Evolutionary conservation across 129 eudicot species (phyloP), one percentile per base, ranked within the genome.

Genomic region (Glebionis coronaria): DNA sequence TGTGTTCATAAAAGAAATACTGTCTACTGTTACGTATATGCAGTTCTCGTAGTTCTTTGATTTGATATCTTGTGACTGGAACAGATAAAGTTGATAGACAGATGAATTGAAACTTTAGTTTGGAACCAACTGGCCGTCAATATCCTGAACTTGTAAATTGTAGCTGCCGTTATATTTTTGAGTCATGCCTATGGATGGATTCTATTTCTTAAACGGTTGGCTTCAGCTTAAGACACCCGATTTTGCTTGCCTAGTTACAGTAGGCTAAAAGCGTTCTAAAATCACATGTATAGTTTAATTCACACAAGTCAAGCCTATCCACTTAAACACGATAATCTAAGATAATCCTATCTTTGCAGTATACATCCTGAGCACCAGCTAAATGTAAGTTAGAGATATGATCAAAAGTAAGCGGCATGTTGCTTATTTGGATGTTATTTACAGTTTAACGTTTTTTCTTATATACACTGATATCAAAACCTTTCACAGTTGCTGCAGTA

Each of bases 31-130:
- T 9, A 6, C 0, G 0, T 27, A 28, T 60, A 29, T 28, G 71
- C 20, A 15, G 56, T 49, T 13, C 35, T 64, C 65, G 63, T 78
- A 64, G 19, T 16, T 55, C 78, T 45, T 49, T 56, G 42, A 44
- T 62, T 15, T 51, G 19, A 72, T 50, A 23, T 72, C 10, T 35
- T 42, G 1, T 61, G 53, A 50, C 28, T 63, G 65, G 2, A 54
- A 53, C 46, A 40, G 12, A 49, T 20, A 45, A 1, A 40, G 44
- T 44, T 8, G 54, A 35, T 16, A 2, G 35, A 52, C 16, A 45
- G 44, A 59, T 50, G 69, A 42, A 75, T 58, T 58, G 55, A 11
- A 74, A 46, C 51, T 74, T 49, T 23, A 56, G 56, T 66, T 20
- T 58, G 47, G 25, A 23, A 23, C 25, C 7, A 35, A 35, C 9